Conservation (phyloP, 768 basidiomycete genomes). For the Trametes maxima region DNA sequence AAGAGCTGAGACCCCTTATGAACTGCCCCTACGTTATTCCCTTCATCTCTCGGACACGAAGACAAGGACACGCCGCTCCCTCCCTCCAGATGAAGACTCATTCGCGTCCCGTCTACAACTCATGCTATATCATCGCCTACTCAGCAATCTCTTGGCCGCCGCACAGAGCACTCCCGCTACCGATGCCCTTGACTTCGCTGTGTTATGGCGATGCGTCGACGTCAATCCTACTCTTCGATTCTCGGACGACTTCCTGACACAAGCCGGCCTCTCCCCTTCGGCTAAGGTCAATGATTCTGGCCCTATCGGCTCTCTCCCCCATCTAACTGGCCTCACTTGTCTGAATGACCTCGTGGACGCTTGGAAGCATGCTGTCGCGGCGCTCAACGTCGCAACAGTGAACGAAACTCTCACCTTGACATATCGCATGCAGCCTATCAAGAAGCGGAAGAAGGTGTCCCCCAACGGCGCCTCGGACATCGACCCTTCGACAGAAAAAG, state of each 20-base stretch:
- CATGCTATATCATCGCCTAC: slow-evolving; percentile 75
- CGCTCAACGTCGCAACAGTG: slow-evolving; percentile 36
- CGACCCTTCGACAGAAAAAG: slow-evolving; percentile 35
- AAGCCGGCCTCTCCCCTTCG: slow-evolving; percentile 26
- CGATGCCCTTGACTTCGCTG: slow-evolving; percentile 48
- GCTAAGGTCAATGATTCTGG: background rate
- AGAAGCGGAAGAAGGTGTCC: background rate
- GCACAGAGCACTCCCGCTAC: background rate
- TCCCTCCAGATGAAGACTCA: slow-evolving; percentile 64
- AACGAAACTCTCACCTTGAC: slow-evolving; percentile 48
- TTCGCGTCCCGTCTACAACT: slow-evolving; percentile 66
- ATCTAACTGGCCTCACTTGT: slow-evolving; percentile 16
- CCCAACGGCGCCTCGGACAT: background rate
- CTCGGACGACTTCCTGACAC: slow-evolving; percentile 51
- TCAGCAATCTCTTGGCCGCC: slow-evolving; percentile 48
- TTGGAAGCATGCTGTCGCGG: slow-evolving; percentile 35
- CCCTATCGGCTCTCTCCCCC: background rate
- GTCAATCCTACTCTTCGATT: slow-evolving; percentile 48
- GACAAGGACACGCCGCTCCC: slow-evolving; percentile 50
- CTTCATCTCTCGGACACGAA: slow-evolving; percentile 69
- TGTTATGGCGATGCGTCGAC: slow-evolving; percentile 52
- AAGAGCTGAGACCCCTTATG: background rate
- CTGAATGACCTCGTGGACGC: slow-evolving; percentile 36
- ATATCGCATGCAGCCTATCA: slow-evolving; percentile 44
- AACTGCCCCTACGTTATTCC: slow-evolving; percentile 22